Conservation (phyloP, 768 basidiomycete genomes). For the Pleurotus tuoliensis region DNA sequence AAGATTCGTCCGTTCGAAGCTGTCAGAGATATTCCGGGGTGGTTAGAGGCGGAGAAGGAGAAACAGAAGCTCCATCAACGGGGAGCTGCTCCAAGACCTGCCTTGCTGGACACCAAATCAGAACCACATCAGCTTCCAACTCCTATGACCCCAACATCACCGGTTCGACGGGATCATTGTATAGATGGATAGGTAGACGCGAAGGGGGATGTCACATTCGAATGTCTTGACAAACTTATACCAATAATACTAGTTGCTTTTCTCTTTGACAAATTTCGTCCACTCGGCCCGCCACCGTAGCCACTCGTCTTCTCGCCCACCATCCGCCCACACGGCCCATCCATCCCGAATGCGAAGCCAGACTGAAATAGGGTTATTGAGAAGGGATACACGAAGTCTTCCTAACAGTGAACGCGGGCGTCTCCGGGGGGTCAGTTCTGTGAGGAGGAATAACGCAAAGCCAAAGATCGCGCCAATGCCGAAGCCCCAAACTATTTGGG, state of each 20-base stretch:
- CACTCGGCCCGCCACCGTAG: conserved; percentile 57
- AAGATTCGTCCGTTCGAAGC: conserved; percentile 53
- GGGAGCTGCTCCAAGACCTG: background rate
- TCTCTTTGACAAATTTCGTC: conserved; percentile 27
- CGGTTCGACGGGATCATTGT: background rate
- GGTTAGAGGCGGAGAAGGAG: conserved; percentile 39
- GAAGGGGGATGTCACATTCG: background rate
- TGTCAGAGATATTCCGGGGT: conserved; percentile 30
- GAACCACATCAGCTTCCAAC: background rate
- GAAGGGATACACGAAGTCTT: conserved; percentile 38
- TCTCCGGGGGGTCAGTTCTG: conserved; percentile 54
- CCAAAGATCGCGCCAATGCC: conserved; percentile 60
- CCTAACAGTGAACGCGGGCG: conserved; percentile 55
- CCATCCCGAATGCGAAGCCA: conserved; percentile 79
- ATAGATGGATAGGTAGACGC: background rate
- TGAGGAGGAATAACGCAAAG: conserved; percentile 44
- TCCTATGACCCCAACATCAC: conserved; percentile 1
- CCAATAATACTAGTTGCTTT: background rate
- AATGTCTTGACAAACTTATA: background rate
- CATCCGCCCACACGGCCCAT: conserved; percentile 78
- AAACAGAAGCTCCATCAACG: conserved; percentile 5
- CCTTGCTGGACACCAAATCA: background rate
- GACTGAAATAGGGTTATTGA: conserved; percentile 51
- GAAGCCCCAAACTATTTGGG: conserved; percentile 75
- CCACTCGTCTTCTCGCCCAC: conserved; percentile 76